These are phyloP conservation scores for Psophocarpus tetragonolobus DNA, from an alignment of 306 rosid genomes.

Conservation along the genomic window DNA sequence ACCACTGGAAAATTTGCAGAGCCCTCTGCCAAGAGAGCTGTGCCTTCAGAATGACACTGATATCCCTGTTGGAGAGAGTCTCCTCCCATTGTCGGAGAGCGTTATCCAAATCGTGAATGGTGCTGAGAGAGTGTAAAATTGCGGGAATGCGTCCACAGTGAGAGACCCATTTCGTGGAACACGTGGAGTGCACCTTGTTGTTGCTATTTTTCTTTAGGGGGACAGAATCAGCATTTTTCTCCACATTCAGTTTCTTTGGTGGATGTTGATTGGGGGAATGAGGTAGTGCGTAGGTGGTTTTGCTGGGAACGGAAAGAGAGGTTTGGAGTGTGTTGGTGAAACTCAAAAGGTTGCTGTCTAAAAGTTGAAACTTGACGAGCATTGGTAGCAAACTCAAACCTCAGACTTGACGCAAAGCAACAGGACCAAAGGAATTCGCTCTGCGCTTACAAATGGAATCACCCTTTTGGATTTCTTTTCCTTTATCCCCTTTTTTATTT, in stretches of 20 bases:
- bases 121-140: slow-evolving; percentile 55
- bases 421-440: background rate
- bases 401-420: background rate
- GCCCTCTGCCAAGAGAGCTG: slow-evolving; percentile 70
- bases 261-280: slow-evolving; percentile 32
- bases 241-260: slow-evolving; percentile 34
- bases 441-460: background rate
- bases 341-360: slow-evolving; percentile 40
- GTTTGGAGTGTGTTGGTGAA: slow-evolving; percentile 36
- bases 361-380: slow-evolving; percentile 52
- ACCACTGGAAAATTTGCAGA: slow-evolving; percentile 73
- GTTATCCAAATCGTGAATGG: slow-evolving; percentile 59
- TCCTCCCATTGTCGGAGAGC: slow-evolving; percentile 65
- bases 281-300: slow-evolving; percentile 23
- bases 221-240: slow-evolving; percentile 18
- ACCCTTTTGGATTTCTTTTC: background rate
- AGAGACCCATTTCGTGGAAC: slow-evolving; percentile 64
- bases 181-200: slow-evolving; percentile 50
- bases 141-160: slow-evolving; percentile 69
- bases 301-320: slow-evolving; percentile 32
- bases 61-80: slow-evolving; percentile 59
- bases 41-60: slow-evolving; percentile 70
- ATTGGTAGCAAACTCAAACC: slow-evolving; percentile 26
- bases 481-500: background rate
- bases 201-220: background rate